Evolutionary conservation across 805 yeast genomes (phyloP).

Genomic region (Wickerhamomyces tratensis): DNA sequence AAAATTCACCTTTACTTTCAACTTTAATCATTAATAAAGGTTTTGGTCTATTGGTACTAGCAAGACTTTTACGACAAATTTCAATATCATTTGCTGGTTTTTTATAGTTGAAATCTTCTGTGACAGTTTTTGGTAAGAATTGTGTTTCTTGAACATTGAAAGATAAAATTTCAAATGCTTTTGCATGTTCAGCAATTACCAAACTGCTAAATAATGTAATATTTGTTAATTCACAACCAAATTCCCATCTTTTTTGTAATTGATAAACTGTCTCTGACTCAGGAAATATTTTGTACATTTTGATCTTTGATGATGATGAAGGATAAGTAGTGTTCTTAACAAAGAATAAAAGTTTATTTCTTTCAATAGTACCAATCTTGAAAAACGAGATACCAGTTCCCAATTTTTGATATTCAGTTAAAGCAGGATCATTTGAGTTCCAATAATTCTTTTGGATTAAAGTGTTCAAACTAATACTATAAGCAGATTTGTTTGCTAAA

Average conservation of each 20-base stretch:
- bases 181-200: slow-evolving; percentile 55
- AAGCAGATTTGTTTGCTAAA: slow-evolving; percentile 47
- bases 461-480: slow-evolving; percentile 42
- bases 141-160: slow-evolving; percentile 47
- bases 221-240: slow-evolving; percentile 48
- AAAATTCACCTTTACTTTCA: slow-evolving; percentile 39
- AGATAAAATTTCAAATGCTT: slow-evolving; percentile 58
- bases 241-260: slow-evolving; percentile 35
- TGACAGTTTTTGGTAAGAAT: slow-evolving; percentile 37
- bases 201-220: slow-evolving; percentile 56
- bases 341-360: slow-evolving; percentile 45
- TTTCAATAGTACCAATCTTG: slow-evolving; percentile 60
- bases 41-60: slow-evolving; percentile 18
- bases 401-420: slow-evolving; percentile 1
- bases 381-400: slow-evolving; percentile 42
- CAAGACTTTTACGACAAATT: slow-evolving; percentile 28
- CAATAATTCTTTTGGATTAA: no score
- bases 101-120: slow-evolving; percentile 2
- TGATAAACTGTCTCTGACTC: slow-evolving; percentile 42
- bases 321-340: slow-evolving; percentile 39
- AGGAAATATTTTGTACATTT: slow-evolving; percentile 44
- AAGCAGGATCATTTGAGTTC: neutral
- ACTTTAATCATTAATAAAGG: slow-evolving; percentile 61
- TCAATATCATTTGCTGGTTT: slow-evolving; percentile 21
- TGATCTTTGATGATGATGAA: slow-evolving; percentile 30